Base-by-base conservation (phyloP, 176 grass and related monocot genomes). In the Hordeum marinum region DNA sequence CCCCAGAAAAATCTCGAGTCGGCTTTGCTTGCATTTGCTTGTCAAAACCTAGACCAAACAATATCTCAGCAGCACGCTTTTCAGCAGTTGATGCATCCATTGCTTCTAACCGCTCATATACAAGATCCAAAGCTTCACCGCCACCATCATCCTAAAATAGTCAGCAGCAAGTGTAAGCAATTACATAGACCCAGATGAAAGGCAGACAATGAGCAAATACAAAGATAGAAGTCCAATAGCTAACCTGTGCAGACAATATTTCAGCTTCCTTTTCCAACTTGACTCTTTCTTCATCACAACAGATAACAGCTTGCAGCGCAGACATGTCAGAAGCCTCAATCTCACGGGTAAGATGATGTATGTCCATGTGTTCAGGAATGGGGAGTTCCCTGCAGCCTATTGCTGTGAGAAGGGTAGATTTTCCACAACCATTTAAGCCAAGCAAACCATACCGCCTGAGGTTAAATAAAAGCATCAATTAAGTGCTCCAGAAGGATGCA, bases 261-360 rank as follows among this genome's bases (percentile, higher is more conserved):
- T 98, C 96, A 86, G 81, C 93, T 89, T 98, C 96, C 87, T 95
- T 98, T 84, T 98, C 96, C 76, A 98, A 45, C 58, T 75, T 88
- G 0, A 98, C 42, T 48, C 93, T 91, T 88, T 98, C 96, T 86
- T 98, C 96, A 35, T 98, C 96, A 94, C 96, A 98, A 31, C 80
- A 90, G 50, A 95, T 88, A 29, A 98, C 96, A 29, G 93, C 93
- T 78, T 92, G 77, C 42, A 95, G 86, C n/a, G 96, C 67, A 15
- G 96, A 94, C 93, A 98, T 98, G 85, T 98, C 91, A 13, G 96
- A 98, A 87, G 96, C 96, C 50, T 98, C 96, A 67, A 98, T 98
- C 86, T 98, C 96, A 45, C 80, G 83, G 36, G 55, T 77, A 6
- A 98, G 89, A 77, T 98, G 96, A 75, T 94, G 92, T 34, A 98